Evolutionary conservation across 352 stramenopile genomes (phyloP), one percentile per base, ranked within the genome.

Genomic region (Globisporangium radiosum): DNA sequence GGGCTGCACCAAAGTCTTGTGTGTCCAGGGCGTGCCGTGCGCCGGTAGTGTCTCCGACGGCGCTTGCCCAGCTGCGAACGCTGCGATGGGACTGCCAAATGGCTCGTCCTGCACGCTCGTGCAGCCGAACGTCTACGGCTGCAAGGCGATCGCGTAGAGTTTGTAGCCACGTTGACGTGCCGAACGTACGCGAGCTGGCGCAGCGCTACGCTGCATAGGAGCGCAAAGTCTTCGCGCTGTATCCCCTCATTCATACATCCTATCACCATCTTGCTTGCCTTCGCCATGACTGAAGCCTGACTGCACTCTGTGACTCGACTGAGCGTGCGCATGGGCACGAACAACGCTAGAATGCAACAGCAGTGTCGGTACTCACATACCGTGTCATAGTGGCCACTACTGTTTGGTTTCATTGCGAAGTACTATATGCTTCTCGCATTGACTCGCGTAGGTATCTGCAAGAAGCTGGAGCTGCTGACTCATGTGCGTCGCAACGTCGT

Each of bases 401-500:
- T 13, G 43, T 8, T 33, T 33, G 25, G 47, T 37, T 14, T 6
- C 73, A 52, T 14, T 47, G 43, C 43, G 25, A 33, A 33, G 25
- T 5, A 17, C 43, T 4, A 81, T 39, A 11, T 78, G n/a, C 54
- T 69, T 65, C 17, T 64, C 47, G 43, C 62, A 72, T 54, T 63
- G 67, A 7, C 55, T 64, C 19, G 63, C 73, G 38, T 65, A 75
- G 36, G 68, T 58, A 65, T 81, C 68, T 1, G 64, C 57, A 4
- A 68, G 65, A 15, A 62, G 37, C 47, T 81, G 57, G 17, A 90
- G 64, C 59, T 82, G 70, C 33, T 25, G 53, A 47, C 62, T 70
- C 19, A 90, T 61, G 54, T 55, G 66, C 36, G 47, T 57, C n/a
- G 85, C 54, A 17, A 87, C 48, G 10, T 70, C 60, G 53, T 75